Evolutionary conservation across 2,329 filamentous ascomycete species (phyloP).

Genomic region (Polychaeton citri): DNA sequence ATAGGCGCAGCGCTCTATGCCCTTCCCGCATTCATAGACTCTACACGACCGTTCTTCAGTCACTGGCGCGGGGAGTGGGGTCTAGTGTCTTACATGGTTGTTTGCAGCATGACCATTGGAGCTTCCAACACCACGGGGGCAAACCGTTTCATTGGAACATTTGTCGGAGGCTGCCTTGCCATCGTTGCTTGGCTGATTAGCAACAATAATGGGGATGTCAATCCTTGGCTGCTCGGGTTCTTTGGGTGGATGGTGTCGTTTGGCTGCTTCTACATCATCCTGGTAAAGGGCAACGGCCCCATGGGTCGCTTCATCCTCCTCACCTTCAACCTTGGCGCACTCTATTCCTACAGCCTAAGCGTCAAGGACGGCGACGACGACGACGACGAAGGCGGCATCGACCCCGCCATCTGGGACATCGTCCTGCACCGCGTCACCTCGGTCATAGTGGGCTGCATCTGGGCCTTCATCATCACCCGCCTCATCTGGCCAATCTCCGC

Average conservation of each 20-base stretch:
- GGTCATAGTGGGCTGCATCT: conserved; percentile 75
- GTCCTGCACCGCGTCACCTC: conserved; percentile 75
- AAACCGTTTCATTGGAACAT: conserved; percentile 74
- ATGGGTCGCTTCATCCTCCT: conserved; percentile 88
- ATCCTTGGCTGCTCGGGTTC: conserved; percentile 61
- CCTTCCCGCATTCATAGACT: conserved; percentile 70
- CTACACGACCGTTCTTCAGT: conserved; percentile 65
- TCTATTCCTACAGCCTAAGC: conserved; percentile 86
- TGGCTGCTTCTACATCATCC: conserved; percentile 79
- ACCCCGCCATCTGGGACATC: conserved; percentile 79
- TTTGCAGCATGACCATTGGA: conserved; percentile 94
- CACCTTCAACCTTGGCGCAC: conserved; percentile 86
- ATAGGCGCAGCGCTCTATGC: conserved; percentile 81
- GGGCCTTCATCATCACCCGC: conserved; percentile 82
- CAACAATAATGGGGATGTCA: conserved; percentile 38
- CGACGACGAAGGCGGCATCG: conserved; percentile 68
- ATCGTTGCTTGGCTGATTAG: conserved; percentile 62
- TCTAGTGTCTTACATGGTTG: conserved; percentile 90
- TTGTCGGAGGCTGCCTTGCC: conserved; percentile 64
- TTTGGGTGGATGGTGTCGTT: conserved; percentile 66
- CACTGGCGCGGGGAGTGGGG: conserved; percentile 97
- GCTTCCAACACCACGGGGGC: conserved; percentile 87
- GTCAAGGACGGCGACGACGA: conserved; percentile 69
- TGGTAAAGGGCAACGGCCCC: conserved; percentile 71
- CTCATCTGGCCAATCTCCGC: conserved; percentile 91